A percentile compares a stretch with the other conserved stretches of the same genome.
phyloP scores from a whole-genome alignment of 2,329 filamentous ascomycete genomes.

The Pseudophaeomoniella oleicola region DNA sequence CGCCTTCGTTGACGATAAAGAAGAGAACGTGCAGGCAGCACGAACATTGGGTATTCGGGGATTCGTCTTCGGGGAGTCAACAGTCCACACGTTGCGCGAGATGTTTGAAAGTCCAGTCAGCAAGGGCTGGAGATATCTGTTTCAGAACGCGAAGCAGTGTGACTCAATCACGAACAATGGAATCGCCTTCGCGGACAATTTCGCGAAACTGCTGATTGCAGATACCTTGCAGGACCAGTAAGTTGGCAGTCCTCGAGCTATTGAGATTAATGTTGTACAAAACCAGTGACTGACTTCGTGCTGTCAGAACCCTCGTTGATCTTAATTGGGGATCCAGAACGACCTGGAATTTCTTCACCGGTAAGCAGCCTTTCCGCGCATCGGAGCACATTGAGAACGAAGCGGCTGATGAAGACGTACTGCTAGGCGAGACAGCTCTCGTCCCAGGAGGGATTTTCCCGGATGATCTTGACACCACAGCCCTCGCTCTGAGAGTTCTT shows the following conservation, averaged over 20 bases:
- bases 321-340: conserved; percentile 1
- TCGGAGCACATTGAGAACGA: conserved; percentile 2
- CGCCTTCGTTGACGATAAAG: conserved; percentile 18
- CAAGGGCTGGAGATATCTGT: conserved; percentile 11
- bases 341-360: conserved; percentile 16
- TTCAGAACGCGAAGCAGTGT: conserved; percentile 9
- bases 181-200: conserved; percentile 13
- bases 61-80: conserved; percentile 11
- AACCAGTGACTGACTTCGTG: neutral
- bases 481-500: conserved; percentile 15
- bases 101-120: conserved; percentile 11
- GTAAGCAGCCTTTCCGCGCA: conserved; percentile 2
- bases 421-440: conserved; percentile 7
- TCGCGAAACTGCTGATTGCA: conserved; percentile 16
- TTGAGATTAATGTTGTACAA: neutral
- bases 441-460: conserved; percentile 7
- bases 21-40: conserved; percentile 15
- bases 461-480: conserved; percentile 21
- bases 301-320: conserved; percentile 5
- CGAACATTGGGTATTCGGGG: conserved; percentile 15
- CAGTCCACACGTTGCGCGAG: conserved; percentile 2
- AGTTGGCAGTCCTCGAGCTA: neutral
- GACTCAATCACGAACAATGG: conserved; percentile 11
- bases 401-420: conserved; percentile 1
- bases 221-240: conserved; percentile 11